Evolutionary conservation across 1,139 yeast genomes (phyloP), one percentile per base, ranked within the genome.

Genomic region (Casaregolazyma suthepensis): DNA sequence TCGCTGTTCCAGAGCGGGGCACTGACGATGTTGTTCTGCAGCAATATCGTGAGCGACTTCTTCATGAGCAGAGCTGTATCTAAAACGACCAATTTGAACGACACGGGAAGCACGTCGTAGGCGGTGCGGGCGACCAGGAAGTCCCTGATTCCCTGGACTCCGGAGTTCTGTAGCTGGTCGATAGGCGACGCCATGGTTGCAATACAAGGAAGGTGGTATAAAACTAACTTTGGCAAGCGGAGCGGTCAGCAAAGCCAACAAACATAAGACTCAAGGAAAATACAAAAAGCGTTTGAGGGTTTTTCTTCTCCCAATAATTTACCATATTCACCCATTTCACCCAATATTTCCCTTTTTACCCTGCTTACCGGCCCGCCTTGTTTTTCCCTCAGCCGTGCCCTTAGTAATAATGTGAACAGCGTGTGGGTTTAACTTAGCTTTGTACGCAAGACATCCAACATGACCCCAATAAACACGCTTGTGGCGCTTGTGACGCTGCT

Each of bases 1-100:
- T 85, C 81, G 56, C 90, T 86, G 69, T 93, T 88, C 99, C 99
- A 94, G 56, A 94, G 75, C 2, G 99, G 99, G 2, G 99, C 99
- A 50, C 95, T 85, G 35, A 94, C 97, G 63, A 94, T 89, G 66
- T 89, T 88, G 69, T 94, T 94, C 67, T 94, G 99, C 53, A 93
- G 75, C 59, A 94, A 75, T 44, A 94, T 91, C 59, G 90, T 90
- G 65, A 94, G 77, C 9, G 97, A 88, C 66, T 93, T 89, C 71
- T 93, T 93, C 47, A 94, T 96, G 56, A 90, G 75, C 52, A 94
- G 75, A 6, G 96, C 83, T 1, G 98, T 91, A 68, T 94, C 99
- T 63, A 94, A 80, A 47, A 94, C 99, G 55, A 94, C 87, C 63
- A 94, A 78, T 61, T 98, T 78, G 69, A 93, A 94, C 48, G 96